Evolutionary conservation across 164 flowering plant genomes (phyloP).

Genomic region (Nymphaea colorata): DNA sequence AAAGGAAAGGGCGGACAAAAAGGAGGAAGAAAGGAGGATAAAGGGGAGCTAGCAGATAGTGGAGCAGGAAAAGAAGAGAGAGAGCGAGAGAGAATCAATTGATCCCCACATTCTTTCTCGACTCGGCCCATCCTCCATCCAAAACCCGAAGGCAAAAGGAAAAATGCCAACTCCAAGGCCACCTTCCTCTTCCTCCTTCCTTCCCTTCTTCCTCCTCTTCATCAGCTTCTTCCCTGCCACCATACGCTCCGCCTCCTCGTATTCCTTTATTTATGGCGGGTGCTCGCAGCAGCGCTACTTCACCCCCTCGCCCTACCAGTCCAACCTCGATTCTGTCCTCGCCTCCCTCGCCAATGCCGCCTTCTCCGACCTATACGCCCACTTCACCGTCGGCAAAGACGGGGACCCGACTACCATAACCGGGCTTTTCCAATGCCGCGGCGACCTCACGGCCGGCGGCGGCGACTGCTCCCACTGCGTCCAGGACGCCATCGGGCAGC

Average conservation of each 20-base stretch:
- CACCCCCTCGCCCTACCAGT: constrained; percentile 37
- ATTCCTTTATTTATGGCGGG: constrained; percentile 69
- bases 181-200: not conserved
- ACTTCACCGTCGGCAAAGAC: constrained; percentile 34
- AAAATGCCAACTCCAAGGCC: not conserved
- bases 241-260: constrained; percentile 6
- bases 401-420: constrained; percentile 27
- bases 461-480: constrained; percentile 78
- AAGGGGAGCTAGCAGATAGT: no score
- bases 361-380: constrained; percentile 67
- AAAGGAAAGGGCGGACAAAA: no score
- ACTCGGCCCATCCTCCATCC: no score
- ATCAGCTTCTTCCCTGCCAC: constrained; percentile 6
- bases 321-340: constrained; percentile 72
- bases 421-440: constrained; percentile 90
- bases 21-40: no score
- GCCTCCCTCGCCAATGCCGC: constrained; percentile 87
- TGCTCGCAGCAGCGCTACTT: constrained; percentile 59
- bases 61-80: no score
- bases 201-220: constrained; percentile 9
- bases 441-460: constrained; percentile 49
- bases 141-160: not conserved
- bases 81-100: no score
- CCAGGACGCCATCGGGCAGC: constrained; percentile 37
- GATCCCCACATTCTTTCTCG: no score